Base-by-base conservation (phyloP, 2,329 filamentous ascomycete species). In the Penicillium sp. region DNA sequence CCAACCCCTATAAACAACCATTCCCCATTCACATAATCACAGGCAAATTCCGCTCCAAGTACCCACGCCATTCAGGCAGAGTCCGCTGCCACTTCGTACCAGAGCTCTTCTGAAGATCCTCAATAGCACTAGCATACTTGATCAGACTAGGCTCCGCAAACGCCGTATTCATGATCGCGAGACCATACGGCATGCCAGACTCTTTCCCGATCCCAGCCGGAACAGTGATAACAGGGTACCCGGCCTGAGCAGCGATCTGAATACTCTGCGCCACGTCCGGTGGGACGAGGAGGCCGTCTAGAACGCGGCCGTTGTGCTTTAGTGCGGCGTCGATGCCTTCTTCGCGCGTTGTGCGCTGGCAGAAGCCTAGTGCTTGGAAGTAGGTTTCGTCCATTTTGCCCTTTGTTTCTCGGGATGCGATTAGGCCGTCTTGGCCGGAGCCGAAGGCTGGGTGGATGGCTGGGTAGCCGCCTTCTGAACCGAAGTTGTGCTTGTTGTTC, bases 161-260 rank as follows among this genome's bases (percentile, higher is more conserved):
- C 0, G 78, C 79, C 1, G 77, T 82, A 35, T 77, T 59, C 66
- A 77, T 72, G 3, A 83, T 65, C 0, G 69, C 76, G 16, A 83
- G 57, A 1, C 78, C 77, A 45, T 78, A 79, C 0, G 77, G 77
- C 74, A 82, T 79, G 5, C 76, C 75, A 3, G 71, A 73, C 9
- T 45, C 62, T 6, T 61, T 48, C 47, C 74, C 68, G 4, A 77
- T 65, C 1, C 79, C 79, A 0, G 73, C 79, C 0, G 84, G 84
- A 1, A 88, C 56, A 0, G 82, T 85, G 34, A 87, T 70, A 55
- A 84, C 72, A 0, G 83, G 84, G 54, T 87, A 88, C 0, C 83
- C 82, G 4, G 84, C 84, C 62, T 87, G 82, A 0, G 84, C 84
- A 0, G 82, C 79, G 42, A 85, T 75, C 61, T 85, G 78, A 45